Evolutionary conservation across 2,329 filamentous ascomycete genomes (phyloP).

Genomic region (Botrytis galanthina): DNA sequence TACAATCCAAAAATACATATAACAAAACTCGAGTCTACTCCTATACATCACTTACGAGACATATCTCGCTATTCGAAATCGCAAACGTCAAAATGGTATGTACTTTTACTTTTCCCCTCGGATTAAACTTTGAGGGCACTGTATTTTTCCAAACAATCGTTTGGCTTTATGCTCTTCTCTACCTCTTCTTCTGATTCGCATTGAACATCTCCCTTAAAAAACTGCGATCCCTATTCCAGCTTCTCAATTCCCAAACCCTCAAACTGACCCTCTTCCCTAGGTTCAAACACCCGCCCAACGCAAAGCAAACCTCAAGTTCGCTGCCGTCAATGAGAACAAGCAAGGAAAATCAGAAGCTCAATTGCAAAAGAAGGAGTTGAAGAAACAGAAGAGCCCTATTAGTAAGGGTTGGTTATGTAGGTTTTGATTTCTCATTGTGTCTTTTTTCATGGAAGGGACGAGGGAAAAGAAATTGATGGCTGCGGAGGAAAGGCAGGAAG

Average conservation of each 20-base stretch:
- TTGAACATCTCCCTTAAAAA: not conserved
- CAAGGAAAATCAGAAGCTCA: constrained; percentile 71
- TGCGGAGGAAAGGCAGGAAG: not conserved
- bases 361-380: constrained; percentile 56
- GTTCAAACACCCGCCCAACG: constrained; percentile 84
- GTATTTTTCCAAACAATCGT: not conserved
- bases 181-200: not conserved
- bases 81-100: constrained; percentile 8
- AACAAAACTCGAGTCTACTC: not conserved
- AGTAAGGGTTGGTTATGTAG: constrained; percentile 63
- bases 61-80: not conserved
- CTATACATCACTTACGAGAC: not conserved
- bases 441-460: not conserved
- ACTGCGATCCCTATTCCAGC: not conserved
- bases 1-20: not conserved
- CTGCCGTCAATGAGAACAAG: constrained; percentile 67
- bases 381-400: constrained; percentile 50
- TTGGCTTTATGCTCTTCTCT: not conserved
- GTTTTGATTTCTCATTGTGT: constrained; percentile 30
- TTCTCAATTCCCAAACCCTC: not conserved
- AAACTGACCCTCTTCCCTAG: constrained; percentile 43
- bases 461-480: not conserved
- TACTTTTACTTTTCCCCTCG: too few relatives aligned
- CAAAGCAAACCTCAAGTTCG: constrained; percentile 76
- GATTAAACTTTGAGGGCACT: too few relatives aligned